Evolutionary conservation across 257 asterid genomes (phyloP).

Genomic region (Gentiana straminea): DNA sequence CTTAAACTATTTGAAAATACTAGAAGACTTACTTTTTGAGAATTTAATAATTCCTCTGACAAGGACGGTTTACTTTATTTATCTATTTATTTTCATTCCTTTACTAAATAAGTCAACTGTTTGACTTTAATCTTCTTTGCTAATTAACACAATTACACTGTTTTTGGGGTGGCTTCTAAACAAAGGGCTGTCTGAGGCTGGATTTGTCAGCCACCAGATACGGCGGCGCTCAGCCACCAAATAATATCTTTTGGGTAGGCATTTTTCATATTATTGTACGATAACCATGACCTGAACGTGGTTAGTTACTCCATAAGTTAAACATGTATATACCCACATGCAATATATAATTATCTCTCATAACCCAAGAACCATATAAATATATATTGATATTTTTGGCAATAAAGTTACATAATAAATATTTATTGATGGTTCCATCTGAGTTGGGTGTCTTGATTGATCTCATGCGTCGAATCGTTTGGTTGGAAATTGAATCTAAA

Average conservation of each 20-base stretch:
- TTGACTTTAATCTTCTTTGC: conserved; percentile 14
- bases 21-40: no score
- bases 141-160: background rate
- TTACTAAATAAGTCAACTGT: conserved; percentile 20
- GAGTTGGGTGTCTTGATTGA: no score
- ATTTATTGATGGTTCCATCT: no score
- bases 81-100: background rate
- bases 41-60: background rate
- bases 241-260: background rate
- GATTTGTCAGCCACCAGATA: background rate
- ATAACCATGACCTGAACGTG: background rate
- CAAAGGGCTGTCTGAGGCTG: conserved; percentile 2
- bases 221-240: background rate
- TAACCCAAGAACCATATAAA: background rate
- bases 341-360: background rate
- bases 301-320: background rate
- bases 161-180: background rate
- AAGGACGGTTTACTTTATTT: background rate
- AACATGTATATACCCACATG: background rate
- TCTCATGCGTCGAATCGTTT: no score
- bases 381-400: no score
- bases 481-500: no score
- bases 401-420: no score
- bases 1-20: no score
- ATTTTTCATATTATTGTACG: background rate